Conservation (phyloP, 2,329 filamentous ascomycete genomes). For the Phyllosticta citribraziliensis region DNA sequence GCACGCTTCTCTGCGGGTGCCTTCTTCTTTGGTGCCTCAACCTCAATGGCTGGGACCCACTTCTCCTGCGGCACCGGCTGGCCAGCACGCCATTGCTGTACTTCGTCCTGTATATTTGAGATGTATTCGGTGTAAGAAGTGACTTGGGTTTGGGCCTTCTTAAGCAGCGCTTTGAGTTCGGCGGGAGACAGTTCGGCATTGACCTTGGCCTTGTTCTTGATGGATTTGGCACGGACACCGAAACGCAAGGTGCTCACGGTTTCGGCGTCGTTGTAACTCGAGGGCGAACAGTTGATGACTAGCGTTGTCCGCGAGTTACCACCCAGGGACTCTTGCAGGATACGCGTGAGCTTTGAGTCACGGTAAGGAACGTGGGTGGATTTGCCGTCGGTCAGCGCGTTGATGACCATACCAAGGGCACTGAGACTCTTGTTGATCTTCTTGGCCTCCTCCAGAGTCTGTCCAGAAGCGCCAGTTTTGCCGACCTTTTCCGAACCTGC, state of each 20-base stretch:
- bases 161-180: slow-evolving; percentile 86
- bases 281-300: slow-evolving; percentile 98
- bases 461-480: slow-evolving; percentile 94
- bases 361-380: slow-evolving; percentile 92
- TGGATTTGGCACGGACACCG: slow-evolving; percentile 91
- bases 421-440: slow-evolving; percentile 99
- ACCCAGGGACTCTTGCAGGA: slow-evolving; percentile 91
- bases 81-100: slow-evolving; percentile 78
- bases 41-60: slow-evolving; percentile 64
- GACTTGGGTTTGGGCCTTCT: slow-evolving; percentile 83
- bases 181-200: slow-evolving; percentile 94
- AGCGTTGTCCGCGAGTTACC: slow-evolving; percentile 97
- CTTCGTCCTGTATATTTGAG: slow-evolving; percentile 69
- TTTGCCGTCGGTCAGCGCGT: slow-evolving; percentile 92
- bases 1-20: slow-evolving; percentile 43
- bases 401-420: slow-evolving; percentile 98
- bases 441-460: slow-evolving; percentile 95
- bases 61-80: slow-evolving; percentile 80
- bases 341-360: slow-evolving; percentile 95
- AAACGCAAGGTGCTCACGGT: slow-evolving; percentile 87
- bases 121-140: slow-evolving; percentile 85
- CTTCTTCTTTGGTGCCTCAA: slow-evolving; percentile 41
- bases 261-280: slow-evolving; percentile 94
- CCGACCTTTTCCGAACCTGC: slow-evolving; percentile 97
- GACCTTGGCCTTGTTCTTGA: slow-evolving; percentile 99